Evolutionary conservation across 2,329 filamentous ascomycete species (phyloP), one percentile per base, ranked within the genome.

Genomic region (Geosmithia morbida): DNA sequence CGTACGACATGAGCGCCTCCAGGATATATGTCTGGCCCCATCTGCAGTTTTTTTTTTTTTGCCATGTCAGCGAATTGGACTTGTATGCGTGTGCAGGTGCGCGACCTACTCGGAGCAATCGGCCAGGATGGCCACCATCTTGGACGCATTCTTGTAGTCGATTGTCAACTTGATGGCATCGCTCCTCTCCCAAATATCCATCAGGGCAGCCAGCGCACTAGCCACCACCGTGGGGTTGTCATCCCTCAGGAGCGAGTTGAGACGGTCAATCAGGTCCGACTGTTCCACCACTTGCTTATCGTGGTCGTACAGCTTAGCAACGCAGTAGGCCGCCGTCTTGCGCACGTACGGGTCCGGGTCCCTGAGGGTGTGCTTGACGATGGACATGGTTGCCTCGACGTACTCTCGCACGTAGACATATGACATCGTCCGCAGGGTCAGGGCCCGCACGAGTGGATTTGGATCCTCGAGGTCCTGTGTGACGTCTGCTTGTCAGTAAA

Each of bases 11-110:
- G 57, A 98, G 74, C 18, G 92, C 89, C 67, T 98, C 92, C 8
- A 98, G 75, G 48, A 98, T 97, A 63, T 98, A 98, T 19, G 90
- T 96, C 69, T 98, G 92, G 41, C 92, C 90, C 92, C 92, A 98
- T 74, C 87, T 94, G 47, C 8, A 8, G 8, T 26, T 26, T 26
- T n/a, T n/a, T n/a, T 30, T 30, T 30, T 6, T 30, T 11, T 30
- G 26, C 41, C 2, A 43, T 11, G 46, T 50, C 22, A 48, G 17
- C 7, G 22, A 7, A 39, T 40, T 30, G 26, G 4, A 20, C 37
- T 37, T 16, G 10, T 16, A 5, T 16, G 10, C 13, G 33, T 11
- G 6, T 37, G 22, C 33, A 16, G 14, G 13, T 37, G 33, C 6
- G 10, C 6, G 13, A 71, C 85, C 59, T 76, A 94, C 86, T 98